Conservation (phyloP, 805 yeast species). For the Debaryomyces castellii region DNA sequence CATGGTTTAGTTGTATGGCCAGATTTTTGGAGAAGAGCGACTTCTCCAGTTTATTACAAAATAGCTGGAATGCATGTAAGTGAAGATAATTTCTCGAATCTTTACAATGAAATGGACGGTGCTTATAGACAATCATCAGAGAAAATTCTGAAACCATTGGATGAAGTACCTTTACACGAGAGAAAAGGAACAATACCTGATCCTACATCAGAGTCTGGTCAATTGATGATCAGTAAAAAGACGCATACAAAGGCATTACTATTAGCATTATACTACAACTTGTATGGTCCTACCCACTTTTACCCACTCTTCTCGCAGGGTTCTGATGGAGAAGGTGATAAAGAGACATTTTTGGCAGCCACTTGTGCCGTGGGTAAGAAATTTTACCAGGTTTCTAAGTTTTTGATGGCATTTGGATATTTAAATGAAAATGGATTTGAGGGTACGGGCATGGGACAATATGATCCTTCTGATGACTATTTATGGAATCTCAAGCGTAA, state of each 20-base stretch:
- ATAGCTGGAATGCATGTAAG: slow-evolving; percentile 55
- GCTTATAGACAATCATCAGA: slow-evolving; percentile 10
- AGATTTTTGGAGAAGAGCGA: slow-evolving; percentile 85
- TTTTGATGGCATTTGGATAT: slow-evolving; percentile 53
- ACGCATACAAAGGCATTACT: slow-evolving; percentile 37
- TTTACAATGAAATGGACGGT: slow-evolving; percentile 32
- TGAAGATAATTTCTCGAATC: slow-evolving; percentile 25
- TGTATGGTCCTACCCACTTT: slow-evolving; percentile 42
- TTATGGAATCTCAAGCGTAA: slow-evolving; percentile 16
- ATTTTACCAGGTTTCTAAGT: slow-evolving; percentile 55
- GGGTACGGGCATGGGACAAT: slow-evolving; percentile 82
- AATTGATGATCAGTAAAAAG: slow-evolving; percentile 39
- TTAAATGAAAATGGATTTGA: slow-evolving; percentile 40
- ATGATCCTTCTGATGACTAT: slow-evolving; percentile 64
- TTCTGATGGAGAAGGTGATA: slow-evolving; percentile 75
- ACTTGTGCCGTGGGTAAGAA: slow-evolving; percentile 49
- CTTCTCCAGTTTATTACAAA: slow-evolving; percentile 69
- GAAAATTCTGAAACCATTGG: neutral
- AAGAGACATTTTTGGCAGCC: slow-evolving; percentile 74
- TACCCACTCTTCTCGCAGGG: slow-evolving; percentile 46
- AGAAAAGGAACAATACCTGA: slow-evolving; percentile 32
- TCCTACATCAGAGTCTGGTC: slow-evolving; percentile 40
- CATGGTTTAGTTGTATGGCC: slow-evolving; percentile 74
- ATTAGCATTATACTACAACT: slow-evolving; percentile 40
- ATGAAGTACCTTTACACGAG: slow-evolving; percentile 29